Evolutionary conservation across 495 filamentous ascomycete species (phyloP).

Genomic region (Glonium stellatum): DNA sequence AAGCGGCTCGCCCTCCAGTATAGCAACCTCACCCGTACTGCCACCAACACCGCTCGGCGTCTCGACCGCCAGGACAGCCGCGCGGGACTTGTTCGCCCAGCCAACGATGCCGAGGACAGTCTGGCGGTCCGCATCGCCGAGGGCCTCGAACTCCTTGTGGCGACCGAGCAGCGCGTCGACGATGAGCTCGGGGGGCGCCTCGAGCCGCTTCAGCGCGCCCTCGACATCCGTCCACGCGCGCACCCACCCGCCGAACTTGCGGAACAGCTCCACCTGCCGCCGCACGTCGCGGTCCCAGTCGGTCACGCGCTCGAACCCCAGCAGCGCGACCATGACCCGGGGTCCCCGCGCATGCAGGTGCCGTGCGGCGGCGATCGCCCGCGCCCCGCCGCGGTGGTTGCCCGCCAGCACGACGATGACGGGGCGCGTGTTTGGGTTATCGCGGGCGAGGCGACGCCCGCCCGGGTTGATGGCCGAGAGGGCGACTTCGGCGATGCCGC

Average conservation of each 20-base stretch:
- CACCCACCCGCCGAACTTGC: conserved; percentile 43
- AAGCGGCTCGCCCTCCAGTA: conserved; percentile 62
- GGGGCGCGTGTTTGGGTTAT: conserved; percentile 43
- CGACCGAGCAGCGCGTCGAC: conserved; percentile 84
- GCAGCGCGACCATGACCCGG: conserved; percentile 72
- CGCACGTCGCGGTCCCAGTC: conserved; percentile 29
- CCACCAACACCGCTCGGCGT: conserved; percentile 82
- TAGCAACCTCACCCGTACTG: conserved; percentile 53
- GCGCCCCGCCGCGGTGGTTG: conserved; percentile 76
- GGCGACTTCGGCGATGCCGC: conserved; percentile 78
- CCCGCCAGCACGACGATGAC: conserved; percentile 79
- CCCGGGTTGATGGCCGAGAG: conserved; percentile 48
- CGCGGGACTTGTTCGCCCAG: conserved; percentile 78
- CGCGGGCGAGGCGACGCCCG: conserved; percentile 33
- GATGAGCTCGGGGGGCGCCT: conserved; percentile 67
- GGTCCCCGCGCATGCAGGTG: conserved; percentile 76
- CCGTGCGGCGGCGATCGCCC: conserved; percentile 77
- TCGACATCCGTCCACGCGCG: conserved; percentile 34
- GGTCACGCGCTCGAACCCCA: conserved; percentile 60
- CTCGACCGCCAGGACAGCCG: conserved; percentile 73
- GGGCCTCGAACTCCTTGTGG: conserved; percentile 74
- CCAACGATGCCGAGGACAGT: conserved; percentile 75
- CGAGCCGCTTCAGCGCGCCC: conserved; percentile 47
- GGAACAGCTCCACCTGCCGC: conserved; percentile 58
- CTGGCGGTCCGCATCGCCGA: conserved; percentile 73